phyloP scores from a whole-genome alignment of 2,329 filamentous ascomycete species.

The Ophiostoma sp. region DNA sequence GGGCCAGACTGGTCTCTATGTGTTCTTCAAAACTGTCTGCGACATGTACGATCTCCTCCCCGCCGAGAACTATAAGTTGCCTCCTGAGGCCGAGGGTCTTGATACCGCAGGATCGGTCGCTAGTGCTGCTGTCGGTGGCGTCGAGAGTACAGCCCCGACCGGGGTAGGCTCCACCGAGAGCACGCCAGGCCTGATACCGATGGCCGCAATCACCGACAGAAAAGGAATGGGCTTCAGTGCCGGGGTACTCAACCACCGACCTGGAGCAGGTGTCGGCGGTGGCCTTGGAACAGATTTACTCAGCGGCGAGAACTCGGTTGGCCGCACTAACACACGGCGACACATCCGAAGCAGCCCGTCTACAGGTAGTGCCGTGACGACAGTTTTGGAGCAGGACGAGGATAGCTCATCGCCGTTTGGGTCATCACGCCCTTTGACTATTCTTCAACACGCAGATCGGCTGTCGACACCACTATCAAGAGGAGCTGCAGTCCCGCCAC shows the following conservation, averaged over 20 bases:
- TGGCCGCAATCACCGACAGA: conserved; percentile 22
- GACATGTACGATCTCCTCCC: conserved; percentile 86
- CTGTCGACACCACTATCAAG: conserved; percentile 3
- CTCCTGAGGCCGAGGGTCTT: conserved; percentile 82
- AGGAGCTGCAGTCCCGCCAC: not conserved
- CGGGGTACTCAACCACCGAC: not conserved
- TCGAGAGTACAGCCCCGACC: conserved; percentile 19
- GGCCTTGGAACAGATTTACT: conserved; percentile 21
- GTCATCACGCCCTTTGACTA: not conserved
- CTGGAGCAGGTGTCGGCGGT: not conserved
- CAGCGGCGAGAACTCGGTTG: conserved; percentile 44
- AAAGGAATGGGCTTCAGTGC: conserved; percentile 16
- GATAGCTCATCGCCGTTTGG: conserved; percentile 40
- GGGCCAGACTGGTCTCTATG: conserved; percentile 81
- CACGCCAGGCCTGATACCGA: conserved; percentile 23
- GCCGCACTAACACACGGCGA: conserved; percentile 69
- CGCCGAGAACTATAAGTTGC: conserved; percentile 92
- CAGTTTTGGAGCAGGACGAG: conserved; percentile 76
- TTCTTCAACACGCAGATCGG: conserved; percentile 6
- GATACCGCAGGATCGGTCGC: conserved; percentile 22
- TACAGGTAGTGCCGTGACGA: conserved; percentile 70
- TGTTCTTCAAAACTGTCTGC: conserved; percentile 96
- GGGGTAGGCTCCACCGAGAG: not conserved
- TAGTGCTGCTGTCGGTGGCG: not conserved
- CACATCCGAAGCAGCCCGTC: conserved; percentile 77